Conservation (phyloP, 306 rosid species). For the Prunus mume region DNA sequence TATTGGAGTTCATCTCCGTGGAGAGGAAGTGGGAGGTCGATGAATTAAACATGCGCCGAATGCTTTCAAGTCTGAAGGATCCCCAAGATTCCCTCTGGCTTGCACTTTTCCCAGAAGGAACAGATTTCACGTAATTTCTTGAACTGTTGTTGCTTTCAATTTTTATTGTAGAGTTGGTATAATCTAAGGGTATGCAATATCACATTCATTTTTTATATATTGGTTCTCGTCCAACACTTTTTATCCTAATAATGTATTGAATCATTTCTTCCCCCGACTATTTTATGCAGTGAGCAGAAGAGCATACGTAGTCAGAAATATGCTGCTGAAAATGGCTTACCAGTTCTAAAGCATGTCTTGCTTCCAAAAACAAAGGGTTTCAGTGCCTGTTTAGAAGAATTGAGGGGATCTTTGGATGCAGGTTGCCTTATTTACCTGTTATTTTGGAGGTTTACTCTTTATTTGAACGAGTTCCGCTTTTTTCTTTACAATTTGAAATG, state of each 20-base stretch:
- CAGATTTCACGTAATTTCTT: conserved; percentile 67
- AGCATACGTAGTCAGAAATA: conserved; percentile 67
- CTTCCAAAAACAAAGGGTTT: conserved; percentile 83
- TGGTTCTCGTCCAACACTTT: not conserved
- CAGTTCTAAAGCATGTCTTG: conserved; percentile 56
- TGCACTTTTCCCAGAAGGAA: conserved; percentile 91
- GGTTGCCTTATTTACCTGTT: conserved; percentile 37
- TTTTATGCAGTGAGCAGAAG: conserved; percentile 61
- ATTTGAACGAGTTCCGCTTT: not conserved
- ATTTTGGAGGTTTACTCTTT: not conserved
- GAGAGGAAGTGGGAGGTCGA: conserved; percentile 81
- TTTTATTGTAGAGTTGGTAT: conserved; percentile 1
- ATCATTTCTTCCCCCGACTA: conserved; percentile 5
- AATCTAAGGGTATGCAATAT: not conserved
- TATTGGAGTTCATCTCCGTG: conserved; percentile 77
- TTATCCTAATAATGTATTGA: conserved; percentile 9
- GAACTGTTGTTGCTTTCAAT: not conserved
- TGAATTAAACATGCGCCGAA: conserved; percentile 44
- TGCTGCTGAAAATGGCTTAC: conserved; percentile 69
- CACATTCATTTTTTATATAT: not conserved
- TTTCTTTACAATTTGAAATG: not conserved
- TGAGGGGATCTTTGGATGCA: conserved; percentile 59
- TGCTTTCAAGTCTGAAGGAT: conserved; percentile 75
- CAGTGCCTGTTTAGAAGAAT: conserved; percentile 56
- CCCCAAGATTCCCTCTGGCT: conserved; percentile 75